Evolutionary conservation across 2,329 filamentous ascomycete genomes (phyloP), one percentile per base, ranked within the genome.

Genomic region (Xylaria sp.): DNA sequence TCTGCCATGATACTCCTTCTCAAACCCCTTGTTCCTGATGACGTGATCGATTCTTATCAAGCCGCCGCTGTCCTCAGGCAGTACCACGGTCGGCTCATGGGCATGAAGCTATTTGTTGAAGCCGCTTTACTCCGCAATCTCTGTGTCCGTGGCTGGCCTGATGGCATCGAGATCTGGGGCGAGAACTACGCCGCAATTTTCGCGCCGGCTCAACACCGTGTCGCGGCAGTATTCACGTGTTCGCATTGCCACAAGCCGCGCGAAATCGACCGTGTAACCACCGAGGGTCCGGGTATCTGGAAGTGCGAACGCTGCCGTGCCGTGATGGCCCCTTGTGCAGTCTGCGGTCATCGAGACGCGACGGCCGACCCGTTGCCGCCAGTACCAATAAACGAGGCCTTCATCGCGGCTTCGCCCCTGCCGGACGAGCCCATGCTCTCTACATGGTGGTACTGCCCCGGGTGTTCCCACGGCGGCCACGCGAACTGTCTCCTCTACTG

Each of bases 381-480:
- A 0, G 50, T 61, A 22, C 50, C 63, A 2, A 9, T 68, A 2
- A 57, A 61, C 2, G 62, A 67, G n/a, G 67, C 65, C 2, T 60
- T 67, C 1, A 26, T 21, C 4, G 26, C 40, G 13, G 39, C 50
- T 2, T 50, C 38, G 11, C 53, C 21, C 5, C 44, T 50, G n/a
- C 38, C 51, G 1, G 60, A 66, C 2, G 66, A 68, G 4, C 61
- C 67, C 1, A 63, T 72, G 4, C 59, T 79, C 22, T 71, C 74
- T 0, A 77, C 77, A 1, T 88, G 85, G 85, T 87, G 82, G 82
- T 83, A 83, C 62, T 88, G 85, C 53, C 79, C 81, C 1, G 81
- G 80, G 11, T 88, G 85, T 62, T 78, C 78, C 1, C 85, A 88
- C 61, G 85, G 85, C 22, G 85, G 85, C 0, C 85, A 88, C 66